A percentile compares a stretch with the other conserved stretches of the same genome.
Conservation (phyloP, 163 green algal species). For the Volvox carteri region DNA sequence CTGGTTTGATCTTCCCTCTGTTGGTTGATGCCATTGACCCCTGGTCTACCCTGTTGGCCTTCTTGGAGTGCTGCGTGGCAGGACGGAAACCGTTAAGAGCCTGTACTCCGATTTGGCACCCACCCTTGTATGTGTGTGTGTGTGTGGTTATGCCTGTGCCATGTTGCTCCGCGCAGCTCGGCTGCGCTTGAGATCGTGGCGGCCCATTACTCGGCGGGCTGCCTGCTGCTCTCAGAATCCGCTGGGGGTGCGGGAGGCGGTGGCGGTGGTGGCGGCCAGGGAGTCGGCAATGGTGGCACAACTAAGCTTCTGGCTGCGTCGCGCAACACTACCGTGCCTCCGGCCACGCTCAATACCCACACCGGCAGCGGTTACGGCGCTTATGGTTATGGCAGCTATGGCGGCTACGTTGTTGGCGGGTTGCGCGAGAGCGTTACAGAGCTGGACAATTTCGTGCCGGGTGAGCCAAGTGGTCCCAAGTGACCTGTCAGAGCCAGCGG, state of each 20-base stretch:
- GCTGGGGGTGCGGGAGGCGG: slow-evolving; percentile 42
- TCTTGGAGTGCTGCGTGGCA: too few species aligned
- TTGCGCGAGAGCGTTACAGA: slow-evolving; percentile 85
- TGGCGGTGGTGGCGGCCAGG: slow-evolving; percentile 62
- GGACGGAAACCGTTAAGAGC: too few species aligned
- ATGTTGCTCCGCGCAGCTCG: slow-evolving; percentile 22
- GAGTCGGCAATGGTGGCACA: too few species aligned
- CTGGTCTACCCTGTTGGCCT: too few species aligned
- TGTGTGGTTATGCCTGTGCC: background rate
- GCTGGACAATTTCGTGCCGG: slow-evolving; percentile 78
- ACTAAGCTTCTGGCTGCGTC: slow-evolving; percentile 75
- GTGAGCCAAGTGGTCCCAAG: too few species aligned
- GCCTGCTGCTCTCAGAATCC: slow-evolving; percentile 84
- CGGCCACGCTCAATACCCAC: slow-evolving; percentile 67
- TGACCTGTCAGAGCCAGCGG: background rate
- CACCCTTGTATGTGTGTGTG: too few species aligned
- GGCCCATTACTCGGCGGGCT: slow-evolving; percentile 71
- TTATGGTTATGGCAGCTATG: slow-evolving; percentile 3
- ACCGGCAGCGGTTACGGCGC: slow-evolving; percentile 26
- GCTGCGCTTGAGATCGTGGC: slow-evolving; percentile 65
- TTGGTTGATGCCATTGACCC: background rate
- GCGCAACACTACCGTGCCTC: slow-evolving; percentile 78
- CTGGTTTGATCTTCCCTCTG: background rate
- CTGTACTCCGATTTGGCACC: too few species aligned
- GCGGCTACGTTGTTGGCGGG: slow-evolving; percentile 57